phyloP scores from a whole-genome alignment of 2,329 filamentous ascomycete species.

The Cercospora janseana region DNA sequence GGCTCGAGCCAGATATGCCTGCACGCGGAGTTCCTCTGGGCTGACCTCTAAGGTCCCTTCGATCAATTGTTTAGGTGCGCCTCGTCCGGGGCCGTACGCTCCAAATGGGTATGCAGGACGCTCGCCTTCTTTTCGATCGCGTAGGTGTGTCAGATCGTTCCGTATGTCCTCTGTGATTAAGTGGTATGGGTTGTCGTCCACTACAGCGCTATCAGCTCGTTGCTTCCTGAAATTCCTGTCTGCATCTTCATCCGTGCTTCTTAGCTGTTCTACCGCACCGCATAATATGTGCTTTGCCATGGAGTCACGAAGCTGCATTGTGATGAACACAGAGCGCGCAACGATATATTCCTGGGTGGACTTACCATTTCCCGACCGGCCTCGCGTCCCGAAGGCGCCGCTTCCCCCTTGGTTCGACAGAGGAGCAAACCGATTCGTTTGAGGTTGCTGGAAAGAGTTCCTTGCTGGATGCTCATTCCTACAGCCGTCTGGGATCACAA shows the following conservation, averaged over 20 bases:
- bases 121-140: constrained; percentile 63
- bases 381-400: constrained; percentile 2
- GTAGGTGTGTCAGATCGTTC: constrained; percentile 28
- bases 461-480: constrained; percentile 6
- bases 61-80: constrained; percentile 79
- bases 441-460: constrained; percentile 1
- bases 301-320: neutral
- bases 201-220: constrained; percentile 1
- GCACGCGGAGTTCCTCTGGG: constrained; percentile 77
- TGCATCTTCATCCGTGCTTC: neutral
- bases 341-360: neutral
- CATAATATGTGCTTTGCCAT: neutral
- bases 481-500: neutral
- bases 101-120: constrained; percentile 83
- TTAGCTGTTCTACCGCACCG: neutral
- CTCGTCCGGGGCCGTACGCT: constrained; percentile 73
- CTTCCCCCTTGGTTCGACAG: constrained; percentile 11
- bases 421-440: constrained; percentile 12
- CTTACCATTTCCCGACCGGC: constrained; percentile 6
- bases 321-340: neutral
- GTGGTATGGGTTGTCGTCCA: constrained; percentile 4
- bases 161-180: constrained; percentile 52
- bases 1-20: constrained; percentile 65
- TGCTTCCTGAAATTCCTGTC: neutral
- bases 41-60: constrained; percentile 82